A percentile compares a stretch with the other conserved stretches of the same genome.
Evolutionary conservation across 2,329 filamentous ascomycete genomes (phyloP).

Genomic region (Dactylellina drechsleri): DNA sequence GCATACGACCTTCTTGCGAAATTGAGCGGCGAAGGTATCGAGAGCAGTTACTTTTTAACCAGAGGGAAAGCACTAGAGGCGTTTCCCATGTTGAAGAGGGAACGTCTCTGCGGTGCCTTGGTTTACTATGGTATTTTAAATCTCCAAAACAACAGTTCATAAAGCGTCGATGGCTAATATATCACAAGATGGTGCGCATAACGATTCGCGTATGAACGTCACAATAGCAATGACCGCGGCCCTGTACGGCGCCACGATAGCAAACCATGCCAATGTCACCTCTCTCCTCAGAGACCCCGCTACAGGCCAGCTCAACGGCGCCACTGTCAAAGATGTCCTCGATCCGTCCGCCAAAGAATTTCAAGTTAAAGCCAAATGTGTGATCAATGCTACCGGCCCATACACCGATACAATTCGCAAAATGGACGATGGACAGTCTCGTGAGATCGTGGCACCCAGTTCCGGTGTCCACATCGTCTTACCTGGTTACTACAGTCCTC

Average conservation of each 20-base stretch:
- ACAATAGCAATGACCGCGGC: conserved; percentile 87
- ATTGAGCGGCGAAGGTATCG: conserved; percentile 80
- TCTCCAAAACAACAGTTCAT: neutral
- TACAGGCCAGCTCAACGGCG: conserved; percentile 76
- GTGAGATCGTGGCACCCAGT: conserved; percentile 84
- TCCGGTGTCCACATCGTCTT: conserved; percentile 88
- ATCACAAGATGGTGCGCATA: conserved; percentile 78
- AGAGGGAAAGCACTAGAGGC: conserved; percentile 85
- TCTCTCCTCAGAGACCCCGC: conserved; percentile 77
- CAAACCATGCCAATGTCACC: conserved; percentile 85
- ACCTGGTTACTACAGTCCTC: conserved; percentile 84
- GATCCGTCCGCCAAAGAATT: conserved; percentile 67
- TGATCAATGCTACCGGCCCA: conserved; percentile 89
- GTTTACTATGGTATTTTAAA: conserved; percentile 76
- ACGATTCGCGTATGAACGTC: conserved; percentile 92
- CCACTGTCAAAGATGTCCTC: conserved; percentile 76
- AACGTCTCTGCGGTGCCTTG: conserved; percentile 79
- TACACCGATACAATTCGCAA: conserved; percentile 87
- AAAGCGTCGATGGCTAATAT: conserved; percentile 57
- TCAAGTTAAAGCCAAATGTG: conserved; percentile 70
- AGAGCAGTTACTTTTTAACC: conserved; percentile 87
- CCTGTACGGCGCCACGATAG: conserved; percentile 82
- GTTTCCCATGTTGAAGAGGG: conserved; percentile 87
- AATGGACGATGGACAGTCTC: conserved; percentile 77
- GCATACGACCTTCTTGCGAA: conserved; percentile 81